Evolutionary conservation across 495 filamentous ascomycete species (phyloP).

Genomic region (Hypoxylon fragiforme): DNA sequence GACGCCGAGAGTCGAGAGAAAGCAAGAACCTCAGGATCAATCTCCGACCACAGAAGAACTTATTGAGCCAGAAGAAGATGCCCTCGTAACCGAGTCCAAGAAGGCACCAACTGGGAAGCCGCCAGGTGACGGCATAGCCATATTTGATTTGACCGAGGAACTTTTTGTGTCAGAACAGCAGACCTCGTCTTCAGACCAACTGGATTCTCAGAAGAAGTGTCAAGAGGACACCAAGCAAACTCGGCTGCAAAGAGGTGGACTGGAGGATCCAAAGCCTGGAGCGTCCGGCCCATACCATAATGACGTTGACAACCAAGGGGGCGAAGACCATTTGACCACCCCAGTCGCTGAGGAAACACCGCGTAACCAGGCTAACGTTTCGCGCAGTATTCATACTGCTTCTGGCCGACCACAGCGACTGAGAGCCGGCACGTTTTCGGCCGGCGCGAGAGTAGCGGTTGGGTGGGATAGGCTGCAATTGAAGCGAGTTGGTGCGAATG

Average conservation of each 20-base stretch:
- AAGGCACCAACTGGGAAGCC: neutral
- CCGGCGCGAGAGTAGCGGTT: conserved; percentile 3
- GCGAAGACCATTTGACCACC: neutral
- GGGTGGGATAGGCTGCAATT: conserved; percentile 11
- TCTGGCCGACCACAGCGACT: conserved; percentile 3
- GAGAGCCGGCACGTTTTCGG: conserved; percentile 5
- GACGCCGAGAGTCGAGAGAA: neutral
- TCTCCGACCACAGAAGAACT: conserved; percentile 1
- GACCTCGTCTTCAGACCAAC: neutral
- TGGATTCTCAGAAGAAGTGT: neutral
- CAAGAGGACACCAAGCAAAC: neutral
- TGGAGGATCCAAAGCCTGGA: neutral
- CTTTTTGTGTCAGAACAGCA: neutral
- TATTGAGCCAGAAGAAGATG: conserved; percentile 3
- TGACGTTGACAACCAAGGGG: neutral
- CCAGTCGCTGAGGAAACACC: neutral
- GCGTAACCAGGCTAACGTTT: neutral
- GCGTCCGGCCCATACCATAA: neutral
- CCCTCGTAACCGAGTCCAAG: neutral
- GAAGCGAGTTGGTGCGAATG: neutral
- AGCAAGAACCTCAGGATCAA: neutral
- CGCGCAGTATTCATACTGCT: neutral
- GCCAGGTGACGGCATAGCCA: conserved; percentile 1
- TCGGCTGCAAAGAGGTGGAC: neutral
- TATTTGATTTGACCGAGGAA: neutral